Evolutionary conservation across 352 stramenopile genomes (phyloP), one percentile per base, ranked within the genome.

Genomic region (Peronospora farinosa): DNA sequence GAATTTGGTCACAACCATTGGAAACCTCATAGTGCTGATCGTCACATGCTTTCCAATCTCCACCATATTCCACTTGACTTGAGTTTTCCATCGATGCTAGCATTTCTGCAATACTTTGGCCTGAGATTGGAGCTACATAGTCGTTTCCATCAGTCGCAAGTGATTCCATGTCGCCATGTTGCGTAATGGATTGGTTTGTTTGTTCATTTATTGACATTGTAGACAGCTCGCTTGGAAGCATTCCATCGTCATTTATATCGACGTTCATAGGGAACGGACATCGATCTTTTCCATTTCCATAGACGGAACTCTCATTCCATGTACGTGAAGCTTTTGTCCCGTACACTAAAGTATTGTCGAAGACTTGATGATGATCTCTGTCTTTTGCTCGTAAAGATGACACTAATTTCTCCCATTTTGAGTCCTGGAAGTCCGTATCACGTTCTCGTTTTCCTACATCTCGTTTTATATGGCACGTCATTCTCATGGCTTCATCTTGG

Each of bases 401-500:
- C 35, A 63, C 40, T 23, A 47, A 31, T 43, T 40, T 31, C 25
- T 28, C n/a, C 0, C 64, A 15, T 16, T 51, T 48, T 2, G 57
- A 60, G 8, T 41, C 28, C 17, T 60, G 42, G 21, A 15, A n/a
- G 13, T 60, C 49, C 7, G 65, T 71, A n/a, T 12, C 27, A 21
- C 17, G 41, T 7, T 7, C 37, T 9, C 15, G 19, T 40, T 73
- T 65, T 33, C 39, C 49, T 4, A 58, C 39, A 37, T 81, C 70
- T 33, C 51, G 51, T 49, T 73, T 55, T 30, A 54, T 55, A 21
- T 75, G 63, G 44, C 78, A 54, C 13, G 53, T 42, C 65, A 72
- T 74, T 15, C 76, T 62, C 8, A 63, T 64, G 44, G 74, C 70
- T 21, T 80, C 67, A 8, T 80, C 70, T 12, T 40, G 51, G 49